Percentiles rank a stretch among this genome's conserved stretches.
These are phyloP conservation scores for Pseudogymnoascus sp. DNA, from an alignment of 2,329 filamentous ascomycete genomes.

Conservation along the genomic window DNA sequence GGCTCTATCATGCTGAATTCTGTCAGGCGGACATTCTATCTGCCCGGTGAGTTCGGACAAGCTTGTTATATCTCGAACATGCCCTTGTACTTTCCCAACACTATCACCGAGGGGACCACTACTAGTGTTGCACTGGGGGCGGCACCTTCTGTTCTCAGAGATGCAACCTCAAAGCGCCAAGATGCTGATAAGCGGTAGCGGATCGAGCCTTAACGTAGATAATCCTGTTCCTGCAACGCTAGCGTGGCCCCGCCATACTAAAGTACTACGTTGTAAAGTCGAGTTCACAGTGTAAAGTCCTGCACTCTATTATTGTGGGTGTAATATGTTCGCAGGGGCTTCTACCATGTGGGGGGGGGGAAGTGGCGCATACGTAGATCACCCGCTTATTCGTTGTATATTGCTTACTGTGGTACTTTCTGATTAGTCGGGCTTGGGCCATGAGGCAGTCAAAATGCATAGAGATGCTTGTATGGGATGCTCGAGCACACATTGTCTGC, in stretches of 20 bases:
- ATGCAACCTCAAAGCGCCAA: neutral
- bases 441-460: neutral
- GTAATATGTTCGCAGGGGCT: neutral
- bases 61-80: neutral
- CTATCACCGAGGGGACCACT: neutral
- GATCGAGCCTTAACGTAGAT: neutral
- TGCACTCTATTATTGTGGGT: neutral
- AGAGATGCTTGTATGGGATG: neutral
- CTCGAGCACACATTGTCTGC: neutral
- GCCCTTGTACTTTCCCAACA: neutral
- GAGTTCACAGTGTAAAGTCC: no score
- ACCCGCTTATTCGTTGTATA: neutral
- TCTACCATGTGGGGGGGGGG: neutral
- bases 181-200: neutral
- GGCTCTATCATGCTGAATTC: neutral
- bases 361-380: neutral
- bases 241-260: neutral
- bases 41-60: neutral
- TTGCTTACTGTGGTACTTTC: neutral
- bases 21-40: neutral
- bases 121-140: neutral
- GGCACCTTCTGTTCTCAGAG: neutral
- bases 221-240: neutral
- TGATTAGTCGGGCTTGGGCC: neutral
- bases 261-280: no score